Evolutionary conservation across 2,329 filamentous ascomycete genomes (phyloP).

Genomic region (Massarina eburnea): DNA sequence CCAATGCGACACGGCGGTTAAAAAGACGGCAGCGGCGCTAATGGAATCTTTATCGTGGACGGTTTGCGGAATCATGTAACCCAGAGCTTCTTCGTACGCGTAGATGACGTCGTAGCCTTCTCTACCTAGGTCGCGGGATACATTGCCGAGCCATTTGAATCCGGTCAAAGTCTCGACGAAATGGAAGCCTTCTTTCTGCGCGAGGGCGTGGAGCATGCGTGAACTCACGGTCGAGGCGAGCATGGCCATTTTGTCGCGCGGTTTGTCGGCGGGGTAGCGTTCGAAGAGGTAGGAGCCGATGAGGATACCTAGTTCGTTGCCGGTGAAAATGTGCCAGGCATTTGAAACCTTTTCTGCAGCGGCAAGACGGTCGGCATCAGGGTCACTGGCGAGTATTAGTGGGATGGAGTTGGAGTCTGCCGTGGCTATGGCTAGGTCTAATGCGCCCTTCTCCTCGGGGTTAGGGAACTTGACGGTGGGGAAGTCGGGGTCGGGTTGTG

Average conservation of each 20-base stretch:
- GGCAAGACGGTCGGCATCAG: conserved; percentile 66
- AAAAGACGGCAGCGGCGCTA: conserved; percentile 61
- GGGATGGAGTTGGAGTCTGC: conserved; percentile 53
- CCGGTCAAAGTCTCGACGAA: conserved; percentile 65
- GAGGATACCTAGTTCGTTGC: conserved; percentile 65
- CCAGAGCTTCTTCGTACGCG: conserved; percentile 67
- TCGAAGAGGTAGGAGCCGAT: conserved; percentile 61
- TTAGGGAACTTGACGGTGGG: conserved; percentile 67
- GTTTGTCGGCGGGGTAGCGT: conserved; percentile 41
- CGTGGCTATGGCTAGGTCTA: conserved; percentile 60
- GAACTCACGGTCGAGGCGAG: conserved; percentile 66
- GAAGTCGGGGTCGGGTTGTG: conserved; percentile 63
- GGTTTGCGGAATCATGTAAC: conserved; percentile 66
- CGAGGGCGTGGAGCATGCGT: conserved; percentile 62
- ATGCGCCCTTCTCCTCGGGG: conserved; percentile 64
- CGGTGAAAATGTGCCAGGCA: conserved; percentile 63
- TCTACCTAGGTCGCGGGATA: conserved; percentile 54
- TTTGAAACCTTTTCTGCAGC: conserved; percentile 60
- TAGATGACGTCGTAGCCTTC: conserved; percentile 56
- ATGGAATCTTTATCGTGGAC: conserved; percentile 68
- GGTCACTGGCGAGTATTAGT: conserved; percentile 64
- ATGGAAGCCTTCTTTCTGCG: conserved; percentile 56
- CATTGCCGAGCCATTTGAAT: conserved; percentile 69
- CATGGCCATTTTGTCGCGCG: conserved; percentile 53
- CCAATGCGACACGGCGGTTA: conserved; percentile 58